phyloP scores from a whole-genome alignment of 2,329 filamentous ascomycete species.

The Penicillium expansum region DNA sequence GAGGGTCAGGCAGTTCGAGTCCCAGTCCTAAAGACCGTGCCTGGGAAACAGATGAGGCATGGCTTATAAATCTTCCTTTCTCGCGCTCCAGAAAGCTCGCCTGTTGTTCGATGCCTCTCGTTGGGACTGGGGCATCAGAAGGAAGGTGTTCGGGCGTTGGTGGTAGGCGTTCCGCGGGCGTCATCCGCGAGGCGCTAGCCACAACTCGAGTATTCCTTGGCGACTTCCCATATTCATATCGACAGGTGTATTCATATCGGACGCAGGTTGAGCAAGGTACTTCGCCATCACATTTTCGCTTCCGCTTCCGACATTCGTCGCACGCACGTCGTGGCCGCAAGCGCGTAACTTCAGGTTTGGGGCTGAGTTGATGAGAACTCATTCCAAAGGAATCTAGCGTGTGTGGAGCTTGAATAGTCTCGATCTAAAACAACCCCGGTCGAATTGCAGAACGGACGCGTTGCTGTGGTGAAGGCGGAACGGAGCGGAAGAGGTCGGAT shows the following conservation, averaged over 20 bases:
- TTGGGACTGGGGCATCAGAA: background rate
- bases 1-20: slow-evolving; percentile 33
- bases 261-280: slow-evolving; percentile 18
- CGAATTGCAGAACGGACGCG: background rate
- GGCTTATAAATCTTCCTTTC: background rate
- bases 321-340: background rate
- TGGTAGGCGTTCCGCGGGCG: background rate
- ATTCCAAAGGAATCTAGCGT: background rate
- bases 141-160: background rate
- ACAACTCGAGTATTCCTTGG: slow-evolving; percentile 29
- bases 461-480: background rate
- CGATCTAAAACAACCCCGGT: background rate
- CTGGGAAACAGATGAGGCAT: background rate
- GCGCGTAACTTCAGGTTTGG: background rate
- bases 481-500: background rate
- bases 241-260: slow-evolving; percentile 18
- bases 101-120: background rate
- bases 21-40: slow-evolving; percentile 31
- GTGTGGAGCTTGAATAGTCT: background rate
- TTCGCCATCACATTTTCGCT: slow-evolving; percentile 21
- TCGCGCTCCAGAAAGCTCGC: background rate
- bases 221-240: slow-evolving; percentile 27
- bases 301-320: slow-evolving; percentile 6
- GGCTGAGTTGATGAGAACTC: background rate
- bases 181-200: slow-evolving; percentile 23